Conservation (phyloP, 345 rosid genomes). For the Citrus unshiu region DNA sequence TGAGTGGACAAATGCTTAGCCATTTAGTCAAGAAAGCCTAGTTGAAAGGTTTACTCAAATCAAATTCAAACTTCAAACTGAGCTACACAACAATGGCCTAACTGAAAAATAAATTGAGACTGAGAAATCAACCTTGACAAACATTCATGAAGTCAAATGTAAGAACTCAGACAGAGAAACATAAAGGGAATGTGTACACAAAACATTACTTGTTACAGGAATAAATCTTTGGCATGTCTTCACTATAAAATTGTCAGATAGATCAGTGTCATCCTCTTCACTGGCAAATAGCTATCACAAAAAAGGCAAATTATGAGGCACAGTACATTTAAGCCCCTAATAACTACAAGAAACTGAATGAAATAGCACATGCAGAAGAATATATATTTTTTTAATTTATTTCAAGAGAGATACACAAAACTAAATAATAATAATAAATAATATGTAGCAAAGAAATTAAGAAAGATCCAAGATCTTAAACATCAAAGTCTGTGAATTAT, state of each 20-base stretch:
- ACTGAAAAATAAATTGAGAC: not conserved
- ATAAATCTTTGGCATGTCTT: constrained; percentile 94
- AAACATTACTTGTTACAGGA: constrained; percentile 77
- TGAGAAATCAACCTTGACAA: constrained; percentile 4
- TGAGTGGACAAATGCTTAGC: not conserved
- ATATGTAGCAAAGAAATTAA: not conserved
- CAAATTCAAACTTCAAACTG: not conserved
- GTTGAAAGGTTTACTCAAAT: not conserved
- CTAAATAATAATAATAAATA: not conserved
- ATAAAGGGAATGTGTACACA: not conserved
- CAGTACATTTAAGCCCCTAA: not conserved
- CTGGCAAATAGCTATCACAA: constrained; percentile 58
- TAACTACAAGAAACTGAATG: constrained; percentile 9
- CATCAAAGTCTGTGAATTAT: not conserved
- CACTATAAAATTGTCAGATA: constrained; percentile 81
- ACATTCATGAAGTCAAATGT: not conserved
- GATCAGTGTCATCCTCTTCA: constrained; percentile 79
- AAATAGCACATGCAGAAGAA: not conserved
- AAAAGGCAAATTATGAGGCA: constrained; percentile 5
- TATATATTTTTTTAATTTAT: not conserved
- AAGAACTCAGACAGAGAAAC: not conserved
- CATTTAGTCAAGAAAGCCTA: not conserved
- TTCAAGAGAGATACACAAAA: not conserved
- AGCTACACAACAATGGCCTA: not conserved
- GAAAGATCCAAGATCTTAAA: not conserved